These are phyloP conservation scores for Zarea fungicola DNA, from an alignment of 2,329 filamentous ascomycete species.

Conservation along the genomic window DNA sequence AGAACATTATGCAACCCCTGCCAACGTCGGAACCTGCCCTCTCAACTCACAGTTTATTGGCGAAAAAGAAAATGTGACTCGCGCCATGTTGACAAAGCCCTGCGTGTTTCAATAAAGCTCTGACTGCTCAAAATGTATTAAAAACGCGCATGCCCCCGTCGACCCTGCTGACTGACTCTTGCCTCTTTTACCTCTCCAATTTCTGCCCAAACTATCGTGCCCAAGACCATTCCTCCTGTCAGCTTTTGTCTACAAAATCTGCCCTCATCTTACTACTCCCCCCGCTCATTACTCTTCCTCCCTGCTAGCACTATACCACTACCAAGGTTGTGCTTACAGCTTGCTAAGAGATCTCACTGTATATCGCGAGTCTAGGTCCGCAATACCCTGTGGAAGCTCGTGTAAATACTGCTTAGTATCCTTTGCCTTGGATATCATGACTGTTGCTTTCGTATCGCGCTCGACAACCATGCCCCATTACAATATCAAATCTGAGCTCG, in stretches of 20 bases:
- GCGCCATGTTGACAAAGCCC: conserved; percentile 8
- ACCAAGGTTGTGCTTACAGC: conserved; percentile 4
- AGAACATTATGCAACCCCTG: conserved; percentile 11
- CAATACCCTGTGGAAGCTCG: conserved; percentile 7
- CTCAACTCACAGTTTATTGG: conserved; percentile 11
- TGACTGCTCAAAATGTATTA: conserved; percentile 23
- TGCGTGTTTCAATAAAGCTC: background rate
- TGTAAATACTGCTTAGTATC: conserved; percentile 8
- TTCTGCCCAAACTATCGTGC: conserved; percentile 21
- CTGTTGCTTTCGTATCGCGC: conserved; percentile 42
- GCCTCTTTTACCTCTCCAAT: conserved; percentile 32
- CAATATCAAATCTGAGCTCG: conserved; percentile 48
- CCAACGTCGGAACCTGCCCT: conserved; percentile 3
- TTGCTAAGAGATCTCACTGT: conserved; percentile 8
- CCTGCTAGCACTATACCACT: conserved; percentile 8
- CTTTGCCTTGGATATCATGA: conserved; percentile 42
- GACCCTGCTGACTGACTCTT: conserved; percentile 32
- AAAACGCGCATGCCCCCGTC: conserved; percentile 33
- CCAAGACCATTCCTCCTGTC: conserved; percentile 16
- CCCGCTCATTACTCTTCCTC: conserved; percentile 14
- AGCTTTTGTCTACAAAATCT: conserved; percentile 15
- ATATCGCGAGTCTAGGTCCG: conserved; percentile 11
- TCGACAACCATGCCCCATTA: conserved; percentile 49
- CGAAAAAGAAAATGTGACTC: conserved; percentile 3
- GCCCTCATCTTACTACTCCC: conserved; percentile 14